Evolutionary conservation across 176 grass and related monocot genomes (phyloP).

Genomic region (Phoenix dactylifera): DNA sequence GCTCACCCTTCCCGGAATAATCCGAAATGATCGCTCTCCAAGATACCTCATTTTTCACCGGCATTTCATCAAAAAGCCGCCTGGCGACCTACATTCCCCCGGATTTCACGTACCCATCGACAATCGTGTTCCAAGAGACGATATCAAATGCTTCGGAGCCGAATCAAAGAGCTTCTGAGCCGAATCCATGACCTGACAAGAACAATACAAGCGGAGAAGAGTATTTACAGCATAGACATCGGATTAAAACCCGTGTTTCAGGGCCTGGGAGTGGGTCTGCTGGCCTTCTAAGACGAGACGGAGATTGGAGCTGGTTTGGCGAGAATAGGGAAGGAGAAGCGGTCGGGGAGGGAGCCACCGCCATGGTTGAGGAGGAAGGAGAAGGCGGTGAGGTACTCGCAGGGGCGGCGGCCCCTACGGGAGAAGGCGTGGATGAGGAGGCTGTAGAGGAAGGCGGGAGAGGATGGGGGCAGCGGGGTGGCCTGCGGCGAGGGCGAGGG

Average conservation of each 20-base stretch:
- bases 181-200: constrained; percentile 28
- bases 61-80: constrained; percentile 43
- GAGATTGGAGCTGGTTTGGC: constrained; percentile 3
- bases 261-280: constrained; percentile 45
- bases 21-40: constrained; percentile 43
- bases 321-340: constrained; percentile 22
- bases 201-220: constrained; percentile 45
- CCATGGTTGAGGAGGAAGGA: constrained; percentile 17
- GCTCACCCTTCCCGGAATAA: constrained; percentile 28
- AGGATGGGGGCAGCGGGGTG: constrained; percentile 30
- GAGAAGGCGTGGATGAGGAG: constrained; percentile 46
- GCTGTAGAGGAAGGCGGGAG: constrained; percentile 53
- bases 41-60: constrained; percentile 38
- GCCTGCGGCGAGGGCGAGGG: constrained; percentile 9
- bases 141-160: constrained; percentile 33
- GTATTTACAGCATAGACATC: constrained; percentile 50
- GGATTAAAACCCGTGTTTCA: constrained; percentile 34
- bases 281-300: constrained; percentile 21
- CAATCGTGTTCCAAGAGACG: constrained; percentile 64
- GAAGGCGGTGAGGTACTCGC: constrained; percentile 3
- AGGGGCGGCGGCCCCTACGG: constrained; percentile 8
- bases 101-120: constrained; percentile 35
- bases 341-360: constrained; percentile 8
- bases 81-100: constrained; percentile 28
- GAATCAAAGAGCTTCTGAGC: constrained; percentile 35